Base-by-base conservation (phyloP, 2,329 filamentous ascomycete species). In the Phaeoacremonium minimum region DNA sequence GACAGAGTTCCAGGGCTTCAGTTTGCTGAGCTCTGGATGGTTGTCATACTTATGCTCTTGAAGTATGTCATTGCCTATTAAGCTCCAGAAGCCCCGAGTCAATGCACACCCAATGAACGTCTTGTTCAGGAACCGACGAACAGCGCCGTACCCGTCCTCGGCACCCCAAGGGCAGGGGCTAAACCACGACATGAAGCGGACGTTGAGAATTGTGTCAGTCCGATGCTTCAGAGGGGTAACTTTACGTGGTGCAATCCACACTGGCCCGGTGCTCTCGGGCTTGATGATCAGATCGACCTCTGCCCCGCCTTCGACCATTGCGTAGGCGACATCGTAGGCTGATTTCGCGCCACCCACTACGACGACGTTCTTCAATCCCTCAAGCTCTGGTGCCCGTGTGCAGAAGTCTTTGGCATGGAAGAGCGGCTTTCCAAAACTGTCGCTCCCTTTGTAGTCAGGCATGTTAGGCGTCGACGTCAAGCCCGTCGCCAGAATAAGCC, bases 101-200 rank as follows among this genome's bases (percentile, higher is more conserved):
- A 79, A 36, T 15, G 60, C 61, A 2, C 69, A 60, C 1, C 75
- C 75, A 0, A 75, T 16, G 30, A 56, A 53, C 1, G 70, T 78
- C 3, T 64, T 58, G 33, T 80, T 73, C 3, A 80, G 49, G 32
- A 75, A 69, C 4, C 52, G 50, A 4, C 73, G 59, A 0, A 71
- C 50, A n/a, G 53, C 56, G 6, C 67, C 61, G 32, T 61, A 75
- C 1, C 74, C 76, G 42, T 75, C 75, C 8, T 66, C 70, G 3
- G 62, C 57, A 2, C 76, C 79, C 76, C 78, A 86, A 2, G 78
- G 69, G 44, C 80, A 85, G 0, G 83, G 81, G 15, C 69, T 76
- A 50, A 86, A 73, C 73, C 77, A 85, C 1, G 73, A 77, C 44
- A 85, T 58, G 42, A 79, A 69, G 0, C 82, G 72, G 1, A 73